Conservation (phyloP, 2,329 filamentous ascomycete genomes). For the Exophiala sp. region DNA sequence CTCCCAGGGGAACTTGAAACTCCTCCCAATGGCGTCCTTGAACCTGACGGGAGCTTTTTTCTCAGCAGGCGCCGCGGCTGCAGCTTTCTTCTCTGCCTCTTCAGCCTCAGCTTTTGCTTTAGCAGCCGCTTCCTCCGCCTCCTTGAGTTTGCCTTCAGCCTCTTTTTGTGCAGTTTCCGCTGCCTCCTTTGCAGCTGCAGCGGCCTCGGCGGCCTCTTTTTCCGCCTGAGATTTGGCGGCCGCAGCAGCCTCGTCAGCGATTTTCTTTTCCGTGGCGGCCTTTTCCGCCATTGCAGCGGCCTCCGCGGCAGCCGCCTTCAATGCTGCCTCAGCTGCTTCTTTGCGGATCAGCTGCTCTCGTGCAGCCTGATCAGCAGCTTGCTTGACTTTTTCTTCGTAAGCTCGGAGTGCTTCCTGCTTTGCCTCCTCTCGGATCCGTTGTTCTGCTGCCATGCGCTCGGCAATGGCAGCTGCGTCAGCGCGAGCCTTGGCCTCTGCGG, state of each 20-base stretch:
- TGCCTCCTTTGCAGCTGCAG: conserved; percentile 31
- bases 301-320: conserved; percentile 44
- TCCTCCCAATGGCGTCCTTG: conserved; percentile 85
- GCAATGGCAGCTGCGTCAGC: conserved; percentile 34
- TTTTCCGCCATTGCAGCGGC: conserved; percentile 44
- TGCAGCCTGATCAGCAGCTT: conserved; percentile 25
- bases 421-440: conserved; percentile 27
- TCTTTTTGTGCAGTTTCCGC: conserved; percentile 34
- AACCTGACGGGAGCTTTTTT: conserved; percentile 76
- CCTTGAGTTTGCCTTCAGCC: conserved; percentile 34
- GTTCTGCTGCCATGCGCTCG: conserved; percentile 41
- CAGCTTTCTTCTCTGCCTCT: conserved; percentile 32
- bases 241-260: conserved; percentile 39
- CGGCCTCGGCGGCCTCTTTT: conserved; percentile 35
- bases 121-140: conserved; percentile 33
- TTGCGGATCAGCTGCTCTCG: conserved; percentile 27
- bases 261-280: conserved; percentile 35
- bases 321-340: conserved; percentile 46
- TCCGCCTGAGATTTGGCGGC: conserved; percentile 39
- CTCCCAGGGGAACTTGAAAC: conserved; percentile 88
- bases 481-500: conserved; percentile 24
- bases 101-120: conserved; percentile 30
- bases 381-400: conserved; percentile 21
- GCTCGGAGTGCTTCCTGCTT: conserved; percentile 23
- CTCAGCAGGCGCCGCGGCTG: conserved; percentile 45